Conservation (phyloP, 495 filamentous ascomycete species). For the Hamigera avellanea region DNA sequence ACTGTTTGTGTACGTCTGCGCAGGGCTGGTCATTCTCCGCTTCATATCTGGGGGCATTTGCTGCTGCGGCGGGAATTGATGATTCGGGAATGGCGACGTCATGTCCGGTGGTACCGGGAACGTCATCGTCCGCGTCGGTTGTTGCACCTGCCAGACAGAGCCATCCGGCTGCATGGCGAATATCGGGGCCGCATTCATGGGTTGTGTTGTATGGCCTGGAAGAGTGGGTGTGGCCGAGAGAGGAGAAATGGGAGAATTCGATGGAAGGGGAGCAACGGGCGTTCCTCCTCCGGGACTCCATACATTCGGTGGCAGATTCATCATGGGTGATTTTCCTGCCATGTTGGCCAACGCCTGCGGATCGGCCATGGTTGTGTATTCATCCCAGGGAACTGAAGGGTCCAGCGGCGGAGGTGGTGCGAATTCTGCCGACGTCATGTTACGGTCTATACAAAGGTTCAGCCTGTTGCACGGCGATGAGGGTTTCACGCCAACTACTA, state of each 20-base stretch:
- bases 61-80: conserved; percentile 17
- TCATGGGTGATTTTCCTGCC: conserved; percentile 24
- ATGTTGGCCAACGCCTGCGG: conserved; percentile 26
- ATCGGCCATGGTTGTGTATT: conserved; percentile 32
- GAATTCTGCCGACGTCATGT: conserved; percentile 19
- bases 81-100: conserved; percentile 13
- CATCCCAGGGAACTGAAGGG: conserved; percentile 25
- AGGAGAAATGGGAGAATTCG: conserved; percentile 18
- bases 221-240: conserved; percentile 25
- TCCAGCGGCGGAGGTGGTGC: conserved; percentile 23
- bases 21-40: conserved; percentile 32
- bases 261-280: conserved; percentile 14
- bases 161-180: conserved; percentile 30
- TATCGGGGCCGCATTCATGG: conserved; percentile 16
- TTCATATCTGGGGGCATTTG: conserved; percentile 30
- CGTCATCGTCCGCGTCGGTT: conserved; percentile 27
- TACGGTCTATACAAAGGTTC: conserved; percentile 12
- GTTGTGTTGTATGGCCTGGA: conserved; percentile 18
- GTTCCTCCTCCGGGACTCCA: conserved; percentile 18
- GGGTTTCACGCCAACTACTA: too few relatives aligned
- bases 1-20: conserved; percentile 14
- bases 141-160: conserved; percentile 28
- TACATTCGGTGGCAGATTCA: conserved; percentile 22
- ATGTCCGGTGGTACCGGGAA: conserved; percentile 26
- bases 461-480: neutral